A percentile compares a stretch with the other conserved stretches of the same genome.
phyloP scores from a whole-genome alignment of 2,329 filamentous ascomycete genomes.

The Aspergillus persii region DNA sequence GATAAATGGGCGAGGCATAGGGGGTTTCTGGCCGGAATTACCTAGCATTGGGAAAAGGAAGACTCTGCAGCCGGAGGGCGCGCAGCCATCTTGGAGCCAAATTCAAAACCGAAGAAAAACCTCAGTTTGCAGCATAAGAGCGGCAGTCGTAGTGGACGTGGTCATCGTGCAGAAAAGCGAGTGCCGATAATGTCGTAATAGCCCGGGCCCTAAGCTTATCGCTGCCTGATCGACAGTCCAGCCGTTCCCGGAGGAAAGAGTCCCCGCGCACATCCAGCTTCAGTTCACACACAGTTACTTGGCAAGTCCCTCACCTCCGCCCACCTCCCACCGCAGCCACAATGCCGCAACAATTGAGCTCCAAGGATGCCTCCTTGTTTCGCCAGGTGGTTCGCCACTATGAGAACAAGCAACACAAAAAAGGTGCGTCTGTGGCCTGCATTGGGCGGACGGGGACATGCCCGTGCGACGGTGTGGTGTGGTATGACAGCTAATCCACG shows the following conservation, averaged over 20 bases:
- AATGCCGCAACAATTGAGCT: slow-evolving; percentile 51
- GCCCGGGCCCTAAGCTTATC: slow-evolving; percentile 16
- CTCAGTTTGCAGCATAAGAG: too few relatives aligned
- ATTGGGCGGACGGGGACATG: slow-evolving; percentile 5
- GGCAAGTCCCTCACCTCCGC: slow-evolving; percentile 18
- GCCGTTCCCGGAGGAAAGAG: slow-evolving; percentile 10
- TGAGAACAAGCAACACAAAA: slow-evolving; percentile 98
- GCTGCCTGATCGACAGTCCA: slow-evolving; percentile 14
- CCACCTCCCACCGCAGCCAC: slow-evolving; percentile 32
- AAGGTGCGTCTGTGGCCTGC: slow-evolving; percentile 48
- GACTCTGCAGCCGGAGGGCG: too few relatives aligned
- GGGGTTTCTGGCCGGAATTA: too few relatives aligned
- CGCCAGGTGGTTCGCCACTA: slow-evolving; percentile 92
- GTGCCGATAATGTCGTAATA: neutral
- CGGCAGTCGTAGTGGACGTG: neutral
- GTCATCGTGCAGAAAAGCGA: neutral
- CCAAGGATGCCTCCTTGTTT: slow-evolving; percentile 93
- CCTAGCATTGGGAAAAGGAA: too few relatives aligned
- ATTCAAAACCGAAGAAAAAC: too few relatives aligned
- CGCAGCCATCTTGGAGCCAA: too few relatives aligned
- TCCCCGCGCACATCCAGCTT: slow-evolving; percentile 37
- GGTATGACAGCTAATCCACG: slow-evolving; percentile 17
- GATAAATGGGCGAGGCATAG: too few relatives aligned
- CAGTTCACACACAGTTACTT: slow-evolving; percentile 29
- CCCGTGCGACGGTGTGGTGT: slow-evolving; percentile 6